These are phyloP conservation scores for Pyrenochaeta sp. DNA, from an alignment of 2,329 filamentous ascomycete species.

Conservation along the genomic window DNA sequence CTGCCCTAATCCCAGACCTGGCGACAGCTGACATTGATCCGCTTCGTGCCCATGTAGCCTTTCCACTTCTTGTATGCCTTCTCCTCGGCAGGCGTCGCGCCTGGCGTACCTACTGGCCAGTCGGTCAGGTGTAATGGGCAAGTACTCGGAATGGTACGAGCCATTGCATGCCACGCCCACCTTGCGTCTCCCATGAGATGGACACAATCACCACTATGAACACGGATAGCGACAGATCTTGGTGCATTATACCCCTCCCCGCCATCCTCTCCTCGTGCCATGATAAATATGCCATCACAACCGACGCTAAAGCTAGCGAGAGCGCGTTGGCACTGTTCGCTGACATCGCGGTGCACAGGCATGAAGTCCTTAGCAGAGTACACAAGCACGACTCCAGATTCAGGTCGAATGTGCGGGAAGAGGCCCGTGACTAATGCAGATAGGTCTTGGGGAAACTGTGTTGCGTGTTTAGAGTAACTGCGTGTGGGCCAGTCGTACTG, in stretches of 20 bases:
- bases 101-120: conserved; percentile 69
- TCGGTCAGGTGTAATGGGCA: conserved; percentile 77
- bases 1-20: conserved; percentile 48
- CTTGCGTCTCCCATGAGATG: conserved; percentile 85
- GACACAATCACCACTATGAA: conserved; percentile 87
- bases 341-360: conserved; percentile 93
- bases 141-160: conserved; percentile 80
- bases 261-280: conserved; percentile 57
- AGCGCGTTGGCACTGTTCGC: conserved; percentile 82
- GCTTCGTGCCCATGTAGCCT: conserved; percentile 51
- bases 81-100: conserved; percentile 38
- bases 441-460: conserved; percentile 78
- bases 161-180: conserved; percentile 95
- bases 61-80: conserved; percentile 50
- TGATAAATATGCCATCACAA: conserved; percentile 90
- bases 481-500: conserved; percentile 97
- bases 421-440: conserved; percentile 71
- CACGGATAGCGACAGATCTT: conserved; percentile 46
- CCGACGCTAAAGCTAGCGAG: conserved; percentile 89
- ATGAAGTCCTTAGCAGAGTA: conserved; percentile 92
- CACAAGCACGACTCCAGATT: conserved; percentile 93
- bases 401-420: conserved; percentile 81
- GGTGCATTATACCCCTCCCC: conserved; percentile 41
- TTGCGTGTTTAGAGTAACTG: conserved; percentile 75
- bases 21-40: conserved; percentile 52